A percentile compares a stretch with the other conserved stretches of the same genome.
These are phyloP conservation scores for Panaeolus cyanescens DNA, from an alignment of 768 basidiomycete genomes.

Conservation along the genomic window DNA sequence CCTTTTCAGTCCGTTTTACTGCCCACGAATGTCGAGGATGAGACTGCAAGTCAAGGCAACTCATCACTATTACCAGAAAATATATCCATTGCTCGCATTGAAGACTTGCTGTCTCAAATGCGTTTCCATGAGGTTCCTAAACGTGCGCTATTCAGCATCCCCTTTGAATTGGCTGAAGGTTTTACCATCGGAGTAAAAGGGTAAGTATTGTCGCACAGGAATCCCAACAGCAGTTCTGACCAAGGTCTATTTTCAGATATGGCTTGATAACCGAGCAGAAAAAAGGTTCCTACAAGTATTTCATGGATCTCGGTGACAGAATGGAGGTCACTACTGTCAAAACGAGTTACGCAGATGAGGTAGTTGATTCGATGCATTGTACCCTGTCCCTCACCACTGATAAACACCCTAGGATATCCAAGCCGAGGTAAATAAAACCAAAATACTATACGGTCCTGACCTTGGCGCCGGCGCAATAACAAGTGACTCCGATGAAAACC, in stretches of 20 bases:
- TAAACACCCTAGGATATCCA: slow-evolving; percentile 37
- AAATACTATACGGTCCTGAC: slow-evolving; percentile 47
- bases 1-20: slow-evolving; percentile 59
- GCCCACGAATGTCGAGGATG: slow-evolving; percentile 51
- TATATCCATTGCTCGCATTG: slow-evolving; percentile 75
- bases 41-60: slow-evolving; percentile 47
- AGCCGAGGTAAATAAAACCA: slow-evolving; percentile 45
- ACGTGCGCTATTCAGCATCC: slow-evolving; percentile 78
- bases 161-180: slow-evolving; percentile 74
- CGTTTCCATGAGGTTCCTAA: slow-evolving; percentile 82
- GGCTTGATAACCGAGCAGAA: slow-evolving; percentile 87
- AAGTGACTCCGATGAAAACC: slow-evolving; percentile 43
- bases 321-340: slow-evolving; percentile 75
- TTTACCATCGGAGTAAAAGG: slow-evolving; percentile 84
- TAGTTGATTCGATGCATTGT: slow-evolving; percentile 24
- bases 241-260: slow-evolving; percentile 53
- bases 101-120: slow-evolving; percentile 80
- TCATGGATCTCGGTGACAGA: slow-evolving; percentile 73
- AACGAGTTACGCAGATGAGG: slow-evolving; percentile 80
- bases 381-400: background rate
- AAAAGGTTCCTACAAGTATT: slow-evolving; percentile 81
- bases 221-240: background rate
- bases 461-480: slow-evolving; percentile 37
- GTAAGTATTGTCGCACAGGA: slow-evolving; percentile 30
- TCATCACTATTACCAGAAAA: slow-evolving; percentile 60